These are phyloP conservation scores for Chaetoceros muelleri DNA, from an alignment of 108 stramenopile species.

Conservation along the genomic window DNA sequence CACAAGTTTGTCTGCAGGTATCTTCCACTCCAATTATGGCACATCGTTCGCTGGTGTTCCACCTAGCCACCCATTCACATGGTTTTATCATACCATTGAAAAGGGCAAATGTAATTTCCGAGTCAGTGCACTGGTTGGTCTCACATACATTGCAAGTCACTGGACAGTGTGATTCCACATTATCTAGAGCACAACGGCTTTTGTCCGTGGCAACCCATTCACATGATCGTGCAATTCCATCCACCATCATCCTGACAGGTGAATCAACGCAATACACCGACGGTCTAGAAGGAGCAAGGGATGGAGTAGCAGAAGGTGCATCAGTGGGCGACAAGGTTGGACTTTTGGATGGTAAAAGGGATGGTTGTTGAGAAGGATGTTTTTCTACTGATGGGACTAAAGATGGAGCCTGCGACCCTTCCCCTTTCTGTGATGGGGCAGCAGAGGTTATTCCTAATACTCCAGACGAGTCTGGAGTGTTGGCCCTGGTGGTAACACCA, in stretches of 20 bases:
- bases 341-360: no score
- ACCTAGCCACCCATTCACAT: not conserved
- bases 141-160: not conserved
- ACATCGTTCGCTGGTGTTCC: not conserved
- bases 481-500: no score
- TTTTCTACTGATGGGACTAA: no score
- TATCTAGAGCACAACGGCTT: not conserved
- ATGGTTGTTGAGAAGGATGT: no score
- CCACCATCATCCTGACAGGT: not conserved
- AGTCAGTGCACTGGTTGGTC: not conserved
- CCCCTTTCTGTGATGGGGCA: no score
- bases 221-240: not conserved
- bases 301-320: no score
- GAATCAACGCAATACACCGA: not conserved
- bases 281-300: no score
- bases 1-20: not conserved
- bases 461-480: no score
- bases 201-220: not conserved
- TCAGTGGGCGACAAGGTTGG: no score
- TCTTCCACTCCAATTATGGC: not conserved
- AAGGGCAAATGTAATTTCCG: not conserved
- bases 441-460: no score
- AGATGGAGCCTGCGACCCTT: no score
- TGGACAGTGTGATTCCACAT: not conserved
- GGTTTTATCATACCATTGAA: not conserved